Base-by-base conservation (phyloP, 805 yeast genomes). In the Saturnispora quitensis region DNA sequence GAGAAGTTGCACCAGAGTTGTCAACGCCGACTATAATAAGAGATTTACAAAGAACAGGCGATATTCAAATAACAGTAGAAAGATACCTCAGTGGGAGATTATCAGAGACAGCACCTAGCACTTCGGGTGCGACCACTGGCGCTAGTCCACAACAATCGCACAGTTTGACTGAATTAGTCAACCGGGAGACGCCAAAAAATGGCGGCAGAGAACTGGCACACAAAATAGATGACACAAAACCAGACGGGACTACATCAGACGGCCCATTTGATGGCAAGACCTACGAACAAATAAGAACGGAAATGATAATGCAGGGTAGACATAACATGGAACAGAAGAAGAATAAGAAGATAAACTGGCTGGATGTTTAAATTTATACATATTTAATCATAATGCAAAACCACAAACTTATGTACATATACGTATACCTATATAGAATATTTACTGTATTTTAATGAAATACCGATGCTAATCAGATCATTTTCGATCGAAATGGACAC, bases 61-160 rank as follows among this genome's bases (percentile, higher is more conserved):
- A 86, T 7, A 90, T 90, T 1, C 90, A 88, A 64, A 76, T 68
- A 8, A 90, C 98, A 0, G 82, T 89, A 9, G 86, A 89, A 48
- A 75, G 81, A 43, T 82, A 77, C 56, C 72, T 91, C 63, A 75
- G 76, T 49, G 78, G 56, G 5, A 38, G 36, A n/a, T n/a, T 53
- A 4, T 75, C 38, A 83, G 85, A 12, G 18, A 69, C 66, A 53
- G 84, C 87, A 6, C 76, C 78, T 5, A 33, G 7, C 10, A 75
- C 68, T 5, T 56, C 62, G 44, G 59, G 58, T 36, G 13, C 55
- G 56, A 31, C 60, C 60, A 49, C 51, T n/a, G 48, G 40, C 3
- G 10, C 35, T n/a, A 27, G 17, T 27, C 48, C 22, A 46, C 40
- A 34, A 13, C 42, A 46, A 36, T 17, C 10, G n/a, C 38, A 46